Percentiles rank a stretch among this genome's conserved stretches.
These are phyloP conservation scores for Mycena metata DNA, from an alignment of 768 basidiomycete species.

Conservation along the genomic window DNA sequence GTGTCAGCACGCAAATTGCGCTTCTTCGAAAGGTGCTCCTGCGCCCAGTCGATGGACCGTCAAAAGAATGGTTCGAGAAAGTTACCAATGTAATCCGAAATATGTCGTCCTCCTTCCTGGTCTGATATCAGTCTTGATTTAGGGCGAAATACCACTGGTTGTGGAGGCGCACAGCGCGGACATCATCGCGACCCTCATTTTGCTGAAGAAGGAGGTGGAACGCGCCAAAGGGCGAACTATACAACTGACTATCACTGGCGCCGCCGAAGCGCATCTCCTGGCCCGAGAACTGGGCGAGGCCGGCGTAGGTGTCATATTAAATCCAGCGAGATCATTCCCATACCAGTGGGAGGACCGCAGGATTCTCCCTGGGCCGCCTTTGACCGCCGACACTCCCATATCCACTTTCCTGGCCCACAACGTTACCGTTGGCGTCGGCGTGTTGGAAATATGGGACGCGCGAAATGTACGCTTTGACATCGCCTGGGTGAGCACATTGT, in stretches of 20 bases:
- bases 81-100: conserved; percentile 55
- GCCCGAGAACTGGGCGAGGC: conserved; percentile 74
- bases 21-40: conserved; percentile 64
- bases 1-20: conserved; percentile 76
- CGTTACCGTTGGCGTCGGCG: conserved; percentile 80
- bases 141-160: conserved; percentile 83
- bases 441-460: conserved; percentile 75
- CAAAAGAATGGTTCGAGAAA: conserved; percentile 61
- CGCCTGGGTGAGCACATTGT: conserved; percentile 75
- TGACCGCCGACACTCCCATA: conserved; percentile 69
- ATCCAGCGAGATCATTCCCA: conserved; percentile 79
- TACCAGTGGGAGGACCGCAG: conserved; percentile 76
- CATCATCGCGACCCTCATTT: conserved; percentile 81
- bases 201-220: conserved; percentile 77
- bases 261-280: conserved; percentile 75
- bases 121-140: conserved; percentile 1
- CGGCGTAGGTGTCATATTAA: conserved; percentile 62
- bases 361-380: conserved; percentile 80
- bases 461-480: conserved; percentile 85
- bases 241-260: conserved; percentile 75
- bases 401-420: conserved; percentile 72
- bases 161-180: conserved; percentile 84
- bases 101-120: neutral
- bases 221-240: conserved; percentile 56
- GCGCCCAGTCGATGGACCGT: conserved; percentile 51